Base-by-base conservation (phyloP, 2,329 filamentous ascomycete genomes). In the Colletotrichum sp. region DNA sequence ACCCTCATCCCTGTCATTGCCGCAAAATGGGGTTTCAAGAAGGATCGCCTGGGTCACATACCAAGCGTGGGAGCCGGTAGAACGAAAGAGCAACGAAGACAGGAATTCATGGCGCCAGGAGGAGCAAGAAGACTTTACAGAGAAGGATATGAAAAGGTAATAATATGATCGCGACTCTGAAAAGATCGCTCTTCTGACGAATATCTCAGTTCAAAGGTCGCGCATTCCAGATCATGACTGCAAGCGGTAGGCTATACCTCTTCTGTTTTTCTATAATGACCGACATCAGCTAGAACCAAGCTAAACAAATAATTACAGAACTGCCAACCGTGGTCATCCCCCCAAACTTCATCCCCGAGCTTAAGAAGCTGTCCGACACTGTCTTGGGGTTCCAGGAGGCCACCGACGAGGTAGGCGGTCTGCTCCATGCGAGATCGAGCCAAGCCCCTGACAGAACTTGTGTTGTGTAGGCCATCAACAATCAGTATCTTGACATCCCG, bases 301-400 rank as follows among this genome's bases (percentile, higher is more conserved):
- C 44, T 22, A 52, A 52, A 22, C 2, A 22, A 22, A 22, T 4
- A 3, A 52, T 7, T 52, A 22, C n/a, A 52, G 44, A 52, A 36
- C 2, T 63, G 5, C 60, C 60, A 22, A 63, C 60, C 6, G 60
- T 63, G 12, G 60, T 63, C 7, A 63, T 63, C 16, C 60, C 60
- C 7, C 60, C 60, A 16, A 63, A 63, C 12, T 36, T 63, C 12
- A 22, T 63, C 7, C 60, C 60, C 18, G 60, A 63, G 18, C n/a
- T 63, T 8, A 63, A 63, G 30, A 63, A 63, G n/a, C 60, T 63
- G 60, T 34, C 60, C n/a, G 60, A 63, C n/a, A 24, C 18, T 9
- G 60, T 63, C 12, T 36, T 36, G 30, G 60, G 60, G 28, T 63
- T 63, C n/a, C 60, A 63, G 60, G 60, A 63, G 30, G 60, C 60